These are phyloP conservation scores for Fusarium sp. DNA, from an alignment of 2,329 filamentous ascomycete genomes.

Conservation along the genomic window DNA sequence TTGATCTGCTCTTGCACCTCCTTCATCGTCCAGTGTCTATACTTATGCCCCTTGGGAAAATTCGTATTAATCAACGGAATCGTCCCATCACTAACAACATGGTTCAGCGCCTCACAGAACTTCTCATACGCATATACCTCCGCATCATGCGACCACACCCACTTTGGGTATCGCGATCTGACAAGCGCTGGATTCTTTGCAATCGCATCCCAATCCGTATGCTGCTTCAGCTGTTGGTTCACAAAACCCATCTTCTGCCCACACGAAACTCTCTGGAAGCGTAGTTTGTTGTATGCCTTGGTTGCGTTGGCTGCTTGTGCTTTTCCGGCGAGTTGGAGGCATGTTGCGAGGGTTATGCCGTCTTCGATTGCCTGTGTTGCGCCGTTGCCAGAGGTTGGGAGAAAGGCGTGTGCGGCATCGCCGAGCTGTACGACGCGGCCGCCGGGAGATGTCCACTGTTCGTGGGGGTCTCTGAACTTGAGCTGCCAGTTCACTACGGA, in stretches of 20 bases:
- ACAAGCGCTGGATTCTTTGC: conserved; percentile 31
- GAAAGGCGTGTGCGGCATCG: conserved; percentile 32
- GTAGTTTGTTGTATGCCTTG: conserved; percentile 25
- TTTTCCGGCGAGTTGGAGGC: conserved; percentile 14
- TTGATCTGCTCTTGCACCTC: conserved; percentile 34
- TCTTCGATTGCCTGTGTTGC: conserved; percentile 35
- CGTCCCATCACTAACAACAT: conserved; percentile 24
- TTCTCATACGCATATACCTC: conserved; percentile 38
- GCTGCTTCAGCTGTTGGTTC: conserved; percentile 37
- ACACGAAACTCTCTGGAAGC: conserved; percentile 20
- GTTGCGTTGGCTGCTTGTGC: conserved; percentile 29
- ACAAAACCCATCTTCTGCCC: conserved; percentile 34
- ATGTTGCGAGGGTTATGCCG: conserved; percentile 31
- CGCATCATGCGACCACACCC: conserved; percentile 36
- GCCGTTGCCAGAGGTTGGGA: conserved; percentile 32
- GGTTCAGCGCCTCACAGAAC: conserved; percentile 33
- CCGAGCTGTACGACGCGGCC: conserved; percentile 33
- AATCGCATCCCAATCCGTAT: conserved; percentile 36
- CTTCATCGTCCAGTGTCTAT: conserved; percentile 37
- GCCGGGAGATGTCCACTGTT: conserved; percentile 35
- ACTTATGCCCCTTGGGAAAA: conserved; percentile 31
- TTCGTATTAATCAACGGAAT: conserved; percentile 33
- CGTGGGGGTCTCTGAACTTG: conserved; percentile 36
- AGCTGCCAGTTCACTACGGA: conserved; percentile 39
- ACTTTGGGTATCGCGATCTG: conserved; percentile 28